These are phyloP conservation scores for Simmondsia chinensis DNA, from an alignment of 148 eudicot genomes.

Conservation along the genomic window DNA sequence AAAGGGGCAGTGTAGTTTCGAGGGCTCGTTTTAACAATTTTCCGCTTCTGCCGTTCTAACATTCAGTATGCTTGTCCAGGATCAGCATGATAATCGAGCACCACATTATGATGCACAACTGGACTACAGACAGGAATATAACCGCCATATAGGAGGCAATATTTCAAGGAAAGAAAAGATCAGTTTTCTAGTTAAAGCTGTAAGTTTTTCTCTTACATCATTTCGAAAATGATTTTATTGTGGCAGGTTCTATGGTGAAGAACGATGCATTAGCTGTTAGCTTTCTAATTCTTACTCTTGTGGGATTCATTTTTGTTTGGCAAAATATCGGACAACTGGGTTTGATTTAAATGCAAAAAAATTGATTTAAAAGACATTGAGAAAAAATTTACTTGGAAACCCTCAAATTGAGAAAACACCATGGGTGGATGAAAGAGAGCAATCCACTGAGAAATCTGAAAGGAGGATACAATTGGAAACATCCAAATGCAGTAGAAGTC, in stretches of 20 bases:
- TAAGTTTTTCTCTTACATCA: conserved; percentile 13
- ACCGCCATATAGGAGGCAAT: conserved; percentile 34
- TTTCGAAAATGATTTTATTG: neutral
- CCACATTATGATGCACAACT: conserved; percentile 3
- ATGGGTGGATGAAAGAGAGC: no score
- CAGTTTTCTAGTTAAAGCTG: conserved; percentile 42
- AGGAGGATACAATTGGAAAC: no score
- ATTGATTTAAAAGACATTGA: no score
- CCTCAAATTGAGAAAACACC: no score
- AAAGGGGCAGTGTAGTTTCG: no score
- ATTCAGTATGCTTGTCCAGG: conserved; percentile 8
- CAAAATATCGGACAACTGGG: neutral
- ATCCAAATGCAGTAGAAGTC: no score
- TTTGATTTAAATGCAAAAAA: no score
- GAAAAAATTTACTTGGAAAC: no score
- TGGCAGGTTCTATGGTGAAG: neutral
- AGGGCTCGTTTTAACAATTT: no score
- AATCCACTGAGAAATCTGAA: no score
- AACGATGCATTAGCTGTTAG: neutral
- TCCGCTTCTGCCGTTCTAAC: neutral
- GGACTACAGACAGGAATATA: conserved; percentile 8
- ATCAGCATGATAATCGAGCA: conserved; percentile 1
- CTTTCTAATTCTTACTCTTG: no score
- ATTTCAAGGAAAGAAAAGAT: conserved; percentile 59
- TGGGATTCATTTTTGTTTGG: neutral